A percentile compares a stretch with the other conserved stretches of the same genome.
Evolutionary conservation across 2,329 filamentous ascomycete genomes (phyloP).

Genomic region (Thermothelomyces thermophilus): DNA sequence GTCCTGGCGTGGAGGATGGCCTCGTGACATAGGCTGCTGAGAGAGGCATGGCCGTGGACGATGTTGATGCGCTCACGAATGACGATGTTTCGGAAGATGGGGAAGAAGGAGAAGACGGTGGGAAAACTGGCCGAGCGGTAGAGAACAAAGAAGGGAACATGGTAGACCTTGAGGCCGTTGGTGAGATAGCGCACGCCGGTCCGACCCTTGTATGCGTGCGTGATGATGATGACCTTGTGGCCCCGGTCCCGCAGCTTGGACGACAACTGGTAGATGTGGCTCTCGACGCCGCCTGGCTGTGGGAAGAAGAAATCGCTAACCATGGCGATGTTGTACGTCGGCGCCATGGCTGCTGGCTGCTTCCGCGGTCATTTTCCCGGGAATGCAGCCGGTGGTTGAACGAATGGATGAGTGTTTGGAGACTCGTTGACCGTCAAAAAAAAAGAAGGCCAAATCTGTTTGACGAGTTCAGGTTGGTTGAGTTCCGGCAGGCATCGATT

Average conservation of each 20-base stretch:
- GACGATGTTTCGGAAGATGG: slow-evolving; percentile 93
- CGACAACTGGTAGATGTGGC: slow-evolving; percentile 96
- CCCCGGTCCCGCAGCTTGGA: slow-evolving; percentile 95
- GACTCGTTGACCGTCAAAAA: too few relatives aligned
- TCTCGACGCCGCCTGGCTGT: slow-evolving; percentile 92
- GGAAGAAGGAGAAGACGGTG: slow-evolving; percentile 97
- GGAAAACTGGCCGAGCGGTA: slow-evolving; percentile 92
- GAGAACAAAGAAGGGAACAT: slow-evolving; percentile 92
- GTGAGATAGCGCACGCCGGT: slow-evolving; percentile 92
- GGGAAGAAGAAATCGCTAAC: slow-evolving; percentile 99
- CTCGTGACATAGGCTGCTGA: slow-evolving; percentile 91
- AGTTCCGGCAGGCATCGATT: too few relatives aligned
- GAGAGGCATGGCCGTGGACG: slow-evolving; percentile 91
- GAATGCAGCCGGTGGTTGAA: neutral
- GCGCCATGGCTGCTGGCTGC: slow-evolving; percentile 34
- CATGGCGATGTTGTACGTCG: slow-evolving; percentile 72
- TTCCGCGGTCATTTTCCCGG: slow-evolving; percentile 10
- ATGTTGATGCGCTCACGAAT: slow-evolving; percentile 94
- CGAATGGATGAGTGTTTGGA: neutral
- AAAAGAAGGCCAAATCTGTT: too few relatives aligned
- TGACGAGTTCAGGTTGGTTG: too few relatives aligned
- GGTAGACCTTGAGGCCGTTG: slow-evolving; percentile 96
- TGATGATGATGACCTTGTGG: slow-evolving; percentile 97
- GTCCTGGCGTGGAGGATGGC: slow-evolving; percentile 90
- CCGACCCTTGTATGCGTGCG: slow-evolving; percentile 85